phyloP scores from a whole-genome alignment of 805 yeast genomes.

The Starmerella sirachaensis region DNA sequence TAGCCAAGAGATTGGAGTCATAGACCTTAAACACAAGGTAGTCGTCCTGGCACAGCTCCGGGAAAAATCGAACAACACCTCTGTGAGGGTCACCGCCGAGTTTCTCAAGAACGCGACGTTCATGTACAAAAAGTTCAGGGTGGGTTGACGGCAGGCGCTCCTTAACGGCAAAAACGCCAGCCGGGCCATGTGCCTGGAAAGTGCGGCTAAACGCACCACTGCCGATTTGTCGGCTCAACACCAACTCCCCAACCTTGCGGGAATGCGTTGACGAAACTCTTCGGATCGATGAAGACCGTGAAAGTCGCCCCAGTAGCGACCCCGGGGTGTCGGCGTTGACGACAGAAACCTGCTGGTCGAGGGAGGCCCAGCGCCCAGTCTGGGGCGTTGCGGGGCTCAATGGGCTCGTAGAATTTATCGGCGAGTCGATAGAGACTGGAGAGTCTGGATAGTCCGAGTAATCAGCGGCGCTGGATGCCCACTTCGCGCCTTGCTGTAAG shows the following conservation, averaged over 20 bases:
- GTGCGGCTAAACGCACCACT: slow-evolving; percentile 86
- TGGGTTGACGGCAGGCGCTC: slow-evolving; percentile 14
- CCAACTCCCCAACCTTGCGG: slow-evolving; percentile 25
- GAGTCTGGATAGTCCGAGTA: slow-evolving; percentile 8
- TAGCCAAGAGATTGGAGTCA: slow-evolving; percentile 12
- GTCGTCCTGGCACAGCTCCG: slow-evolving; percentile 17
- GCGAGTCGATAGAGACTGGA: slow-evolving; percentile 11
- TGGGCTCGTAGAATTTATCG: not conserved
- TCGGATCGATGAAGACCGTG: slow-evolving; percentile 9
- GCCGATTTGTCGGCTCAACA: slow-evolving; percentile 32
- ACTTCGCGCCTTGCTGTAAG: slow-evolving; percentile 8
- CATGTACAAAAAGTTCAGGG: slow-evolving; percentile 14
- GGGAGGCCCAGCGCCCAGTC: not conserved
- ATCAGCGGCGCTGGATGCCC: slow-evolving; percentile 4
- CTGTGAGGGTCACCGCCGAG: slow-evolving; percentile 4
- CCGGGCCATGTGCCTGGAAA: slow-evolving; percentile 45
- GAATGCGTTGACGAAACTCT: slow-evolving; percentile 3
- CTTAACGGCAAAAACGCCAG: slow-evolving; percentile 57
- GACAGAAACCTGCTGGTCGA: slow-evolving; percentile 1
- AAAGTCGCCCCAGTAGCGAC: slow-evolving; percentile 1
- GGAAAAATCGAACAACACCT: slow-evolving; percentile 12
- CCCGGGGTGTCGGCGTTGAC: slow-evolving; percentile 2
- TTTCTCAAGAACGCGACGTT: slow-evolving; percentile 10
- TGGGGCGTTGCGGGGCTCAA: slow-evolving; percentile 2
- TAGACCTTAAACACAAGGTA: slow-evolving; percentile 16